Base-by-base conservation (phyloP, 805 yeast genomes). In the Lachancea kluyveri region DNA sequence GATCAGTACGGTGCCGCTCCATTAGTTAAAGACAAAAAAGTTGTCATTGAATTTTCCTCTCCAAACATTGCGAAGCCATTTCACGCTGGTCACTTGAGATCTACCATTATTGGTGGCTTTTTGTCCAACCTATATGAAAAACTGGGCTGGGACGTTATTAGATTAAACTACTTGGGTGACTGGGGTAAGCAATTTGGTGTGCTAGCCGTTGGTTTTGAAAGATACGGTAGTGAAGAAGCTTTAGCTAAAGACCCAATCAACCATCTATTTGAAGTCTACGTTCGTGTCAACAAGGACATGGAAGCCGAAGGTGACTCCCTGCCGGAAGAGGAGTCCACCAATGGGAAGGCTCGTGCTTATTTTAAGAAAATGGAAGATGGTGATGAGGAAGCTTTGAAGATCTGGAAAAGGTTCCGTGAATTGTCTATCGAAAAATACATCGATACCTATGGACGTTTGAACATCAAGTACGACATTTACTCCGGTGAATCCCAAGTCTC, bases 181-280 rank as follows among this genome's bases (percentile, higher is more conserved):
- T 92, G 98, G 98, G 99, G 99, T 36, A 92, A 92, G 64, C 99
- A 92, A 67, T 92, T 90, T 53, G 99, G 98, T 61, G 60, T 92
- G 27, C 70, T 92, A 47, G 98, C 97, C 16, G 81, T 92, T 41
- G 99, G 96, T 28, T 92, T 80, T 60, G 74, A 76, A 35, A 77
- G 73, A 52, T 92, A 82, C 55, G 99, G 99, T 30, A 62, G 70
- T 41, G 94, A 81, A 56, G 83, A 78, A 51, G 64, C 65, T 32
- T 70, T 92, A 42, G 67, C 67, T 35, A 50, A 53, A 28, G 92
- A 92, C 58, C 96, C 99, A 36, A 88, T 92, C 56, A 78, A 86
- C 62, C 98, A 92, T 60, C 72, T 92, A 57, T 92, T 88, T 52
- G 90, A 88, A 37, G 95, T 92, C 24, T 92, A 92, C 57, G 99